These are phyloP conservation scores for Stagonosporopsis vannaccii DNA, from an alignment of 2,329 filamentous ascomycete species.

Conservation along the genomic window DNA sequence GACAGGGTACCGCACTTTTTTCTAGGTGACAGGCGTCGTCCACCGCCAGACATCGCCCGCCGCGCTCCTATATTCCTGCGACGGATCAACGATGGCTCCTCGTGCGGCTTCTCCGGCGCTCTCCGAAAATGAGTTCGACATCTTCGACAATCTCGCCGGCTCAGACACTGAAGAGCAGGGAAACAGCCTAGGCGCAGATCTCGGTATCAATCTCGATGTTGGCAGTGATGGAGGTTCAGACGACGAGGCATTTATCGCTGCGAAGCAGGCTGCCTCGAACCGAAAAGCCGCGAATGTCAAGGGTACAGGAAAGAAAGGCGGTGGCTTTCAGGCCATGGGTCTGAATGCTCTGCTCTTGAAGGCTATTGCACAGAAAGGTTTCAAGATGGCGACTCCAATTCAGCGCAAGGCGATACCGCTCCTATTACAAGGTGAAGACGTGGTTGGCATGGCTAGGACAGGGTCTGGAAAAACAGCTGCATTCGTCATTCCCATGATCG, in stretches of 20 bases:
- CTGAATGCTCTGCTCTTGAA: slow-evolving; percentile 84
- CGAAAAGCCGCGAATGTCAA: slow-evolving; percentile 82
- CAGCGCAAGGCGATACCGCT: slow-evolving; percentile 96
- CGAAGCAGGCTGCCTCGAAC: slow-evolving; percentile 85
- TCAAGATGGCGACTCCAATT: slow-evolving; percentile 94
- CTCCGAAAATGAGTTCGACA: slow-evolving; percentile 93
- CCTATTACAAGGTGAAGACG: slow-evolving; percentile 87
- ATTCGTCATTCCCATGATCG: slow-evolving; percentile 98
- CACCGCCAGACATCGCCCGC: slow-evolving; percentile 20
- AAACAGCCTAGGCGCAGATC: slow-evolving; percentile 44
- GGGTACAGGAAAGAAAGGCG: slow-evolving; percentile 89
- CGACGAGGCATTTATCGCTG: slow-evolving; percentile 90
- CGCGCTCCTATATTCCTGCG: slow-evolving; percentile 3
- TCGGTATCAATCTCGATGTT: slow-evolving; percentile 46
- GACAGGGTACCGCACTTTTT: not conserved
- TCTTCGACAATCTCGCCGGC: slow-evolving; percentile 78
- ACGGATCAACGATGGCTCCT: slow-evolving; percentile 66
- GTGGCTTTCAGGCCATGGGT: slow-evolving; percentile 95
- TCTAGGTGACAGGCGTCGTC: slow-evolving; percentile 7
- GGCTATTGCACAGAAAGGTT: slow-evolving; percentile 91
- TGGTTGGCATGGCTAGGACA: slow-evolving; percentile 99
- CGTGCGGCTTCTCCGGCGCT: slow-evolving; percentile 79
- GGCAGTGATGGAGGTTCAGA: slow-evolving; percentile 65
- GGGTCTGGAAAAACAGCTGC: slow-evolving; percentile 98
- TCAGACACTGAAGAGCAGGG: slow-evolving; percentile 59